Evolutionary conservation across 164 flowering plant species (phyloP).

Genomic region (Houttuynia cordata): DNA sequence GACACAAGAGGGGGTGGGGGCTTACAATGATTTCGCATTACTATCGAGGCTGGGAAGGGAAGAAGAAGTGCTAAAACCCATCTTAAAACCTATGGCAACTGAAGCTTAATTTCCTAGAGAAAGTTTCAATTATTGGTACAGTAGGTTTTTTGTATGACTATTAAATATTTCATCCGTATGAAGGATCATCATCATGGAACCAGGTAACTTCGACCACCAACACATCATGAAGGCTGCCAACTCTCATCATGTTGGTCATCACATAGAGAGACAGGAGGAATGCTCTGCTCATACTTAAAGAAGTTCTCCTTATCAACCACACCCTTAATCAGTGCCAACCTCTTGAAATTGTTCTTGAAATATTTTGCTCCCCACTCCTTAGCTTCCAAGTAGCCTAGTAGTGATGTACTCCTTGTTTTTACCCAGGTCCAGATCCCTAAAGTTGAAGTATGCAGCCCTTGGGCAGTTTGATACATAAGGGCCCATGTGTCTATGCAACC

Average conservation of each 20-base stretch:
- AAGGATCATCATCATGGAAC: neutral
- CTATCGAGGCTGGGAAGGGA: too few relatives aligned
- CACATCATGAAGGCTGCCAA: neutral
- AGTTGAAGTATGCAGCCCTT: constrained; percentile 16
- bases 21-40: too few relatives aligned
- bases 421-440: constrained; percentile 20
- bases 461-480: constrained; percentile 13
- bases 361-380: constrained; percentile 13
- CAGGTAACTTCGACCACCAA: neutral
- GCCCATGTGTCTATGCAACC: constrained; percentile 5
- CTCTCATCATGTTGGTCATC: neutral
- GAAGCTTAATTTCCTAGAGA: too few relatives aligned
- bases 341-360: constrained; percentile 15
- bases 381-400: constrained; percentile 8
- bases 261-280: neutral
- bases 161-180: neutral
- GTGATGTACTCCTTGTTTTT: neutral
- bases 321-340: constrained; percentile 19
- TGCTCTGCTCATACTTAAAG: constrained; percentile 10
- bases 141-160: too few relatives aligned
- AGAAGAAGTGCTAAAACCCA: too few relatives aligned
- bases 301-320: constrained; percentile 13
- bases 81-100: too few relatives aligned
- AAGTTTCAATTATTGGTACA: neutral
- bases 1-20: too few relatives aligned